Base-by-base conservation (phyloP, 371 early-diverging fungal species). In the Zychaea mexicana region DNA sequence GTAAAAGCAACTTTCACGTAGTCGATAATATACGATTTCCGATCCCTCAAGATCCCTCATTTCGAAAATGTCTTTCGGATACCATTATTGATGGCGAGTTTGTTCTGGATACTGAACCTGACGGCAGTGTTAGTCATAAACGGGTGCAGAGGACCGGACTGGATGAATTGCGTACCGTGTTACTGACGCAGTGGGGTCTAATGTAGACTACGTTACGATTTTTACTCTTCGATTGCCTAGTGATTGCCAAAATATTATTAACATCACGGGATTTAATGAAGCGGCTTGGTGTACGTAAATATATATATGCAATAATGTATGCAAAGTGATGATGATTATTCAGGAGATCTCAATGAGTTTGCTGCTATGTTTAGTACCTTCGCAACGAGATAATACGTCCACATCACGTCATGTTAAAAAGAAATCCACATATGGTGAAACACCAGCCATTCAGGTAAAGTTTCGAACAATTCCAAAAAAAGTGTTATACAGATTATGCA, bases 71-170 rank as follows among this genome's bases (percentile, higher is more conserved):
- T 62, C 92, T 93, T 59, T 67, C 86, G 46, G 84, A 88, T 27
- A 97, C 97, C 1, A 81, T 98, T 47, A 81, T 98, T 24, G 97
- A 97, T 64, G 96, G 96, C 3, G 98, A 97, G 72, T 81, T 97
- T n/a, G 93, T 96, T 8, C 61, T 89, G 7, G 95, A 94, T 68
- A 69, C 62, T 15, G 86, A 90, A 57, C 68, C 71, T 0, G 86
- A 92, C 67, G 92, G 91, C 47, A 66, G 66, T 53, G 85, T 83
- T 49, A 69, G 78, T 67, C n/a, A n/a, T n/a, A n/a, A n/a, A n/a
- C n/a, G n/a, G n/a, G n/a, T n/a, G n/a, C n/a, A n/a, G n/a, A n/a
- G n/a, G n/a, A n/a, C n/a, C n/a, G n/a, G n/a, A n/a, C n/a, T n/a
- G n/a, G n/a, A n/a, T n/a, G n/a, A n/a, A n/a, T n/a, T n/a, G n/a